Evolutionary conservation across 768 basidiomycete genomes (phyloP), one percentile per base, ranked within the genome.

Genomic region (Sistotremastrum suecicum): DNA sequence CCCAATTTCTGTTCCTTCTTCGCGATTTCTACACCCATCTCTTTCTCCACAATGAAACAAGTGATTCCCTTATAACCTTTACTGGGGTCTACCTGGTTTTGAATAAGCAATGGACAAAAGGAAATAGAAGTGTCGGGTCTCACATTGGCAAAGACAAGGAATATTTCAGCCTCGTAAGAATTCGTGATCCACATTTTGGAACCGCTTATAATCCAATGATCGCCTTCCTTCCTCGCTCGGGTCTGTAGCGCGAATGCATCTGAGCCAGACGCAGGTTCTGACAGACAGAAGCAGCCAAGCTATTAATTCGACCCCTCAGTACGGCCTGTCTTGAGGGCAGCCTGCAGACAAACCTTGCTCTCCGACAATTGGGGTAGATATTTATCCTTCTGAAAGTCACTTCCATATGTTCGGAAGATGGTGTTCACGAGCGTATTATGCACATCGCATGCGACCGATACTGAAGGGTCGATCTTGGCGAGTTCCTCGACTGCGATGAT

Each of bases 171-270:
- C 63, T 92, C 89, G 48, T 78, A 74, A 0, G 90, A 92, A 64
- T 97, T 97, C 29, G 91, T 94, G 49, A 97, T 95, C 91, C 91
- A 95, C 91, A 94, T 92, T 70, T 99, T 99, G 46, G 88, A 87
- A n/a, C 95, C 95, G 54, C 90, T 92, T 44, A 99, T 60, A 32
- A 90, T 66, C 75, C 83, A 98, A 60, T 81, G 61, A 54, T 83
- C 77, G 11, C 88, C 90, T 40, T 88, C 81, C 61, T 83, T 86
- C 59, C 72, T 81, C 10, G 95, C 94, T 7, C 85, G 83, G 1
- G 95, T 91, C 60, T 94, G 88, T 34, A 99, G 68, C 0, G 94
- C 91, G 59, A 99, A 99, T 0, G 95, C 95, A 58, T 99, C 95
- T 4, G 91, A 95, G 2, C 95, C 95, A 6, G 91, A 92, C 0